Evolutionary conservation across 1,284 basidiomycete genomes (phyloP).

Genomic region (Apiotrichum porosum): DNA sequence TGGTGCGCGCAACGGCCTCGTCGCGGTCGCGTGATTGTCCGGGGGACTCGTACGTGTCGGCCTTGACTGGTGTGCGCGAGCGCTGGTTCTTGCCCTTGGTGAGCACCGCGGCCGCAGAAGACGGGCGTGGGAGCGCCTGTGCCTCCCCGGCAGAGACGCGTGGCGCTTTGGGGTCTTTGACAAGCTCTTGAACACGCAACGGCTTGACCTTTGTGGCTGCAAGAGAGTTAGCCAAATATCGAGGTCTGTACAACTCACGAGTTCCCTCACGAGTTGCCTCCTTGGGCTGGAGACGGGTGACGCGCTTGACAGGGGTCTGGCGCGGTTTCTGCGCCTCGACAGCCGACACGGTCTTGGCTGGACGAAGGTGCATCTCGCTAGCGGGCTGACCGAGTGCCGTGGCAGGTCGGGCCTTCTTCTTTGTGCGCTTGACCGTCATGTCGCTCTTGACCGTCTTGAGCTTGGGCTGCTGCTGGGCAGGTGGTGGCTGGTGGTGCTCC

Average conservation of each 20-base stretch:
- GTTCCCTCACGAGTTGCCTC: not conserved
- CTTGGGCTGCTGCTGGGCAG: constrained; percentile 1
- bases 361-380: constrained; percentile 6
- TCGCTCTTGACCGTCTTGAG: constrained; percentile 16
- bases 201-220: not conserved
- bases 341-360: not conserved
- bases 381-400: constrained; percentile 35
- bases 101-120: not conserved
- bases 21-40: constrained; percentile 2
- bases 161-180: not conserved
- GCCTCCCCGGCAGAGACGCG: not conserved
- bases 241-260: not conserved
- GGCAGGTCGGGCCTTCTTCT: constrained; percentile 2
- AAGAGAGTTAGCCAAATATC: no score
- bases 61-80: not conserved
- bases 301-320: not conserved
- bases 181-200: not conserved
- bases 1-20: constrained; percentile 30
- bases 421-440: constrained; percentile 19
- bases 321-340: not conserved
- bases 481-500: no score
- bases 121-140: not conserved
- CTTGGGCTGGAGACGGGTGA: not conserved
- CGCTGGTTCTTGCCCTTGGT: not conserved
- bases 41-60: not conserved